A percentile compares a stretch with the other conserved stretches of the same genome.
Evolutionary conservation across 2,329 filamentous ascomycete genomes (phyloP).

Genomic region (Phyllosticta citribraziliensis): DNA sequence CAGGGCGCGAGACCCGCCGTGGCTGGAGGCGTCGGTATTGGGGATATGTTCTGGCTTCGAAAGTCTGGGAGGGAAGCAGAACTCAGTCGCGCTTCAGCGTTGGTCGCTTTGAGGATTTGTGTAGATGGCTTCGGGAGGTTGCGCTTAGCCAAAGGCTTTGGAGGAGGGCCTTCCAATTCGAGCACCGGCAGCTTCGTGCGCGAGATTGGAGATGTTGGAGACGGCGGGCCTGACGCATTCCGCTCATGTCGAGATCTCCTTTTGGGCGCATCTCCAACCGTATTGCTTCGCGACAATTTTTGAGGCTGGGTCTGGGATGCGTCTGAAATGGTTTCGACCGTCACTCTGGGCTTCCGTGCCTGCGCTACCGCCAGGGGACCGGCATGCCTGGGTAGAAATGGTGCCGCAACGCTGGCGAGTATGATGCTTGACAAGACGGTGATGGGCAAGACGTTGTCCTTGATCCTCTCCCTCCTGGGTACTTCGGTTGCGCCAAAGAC

Average conservation of each 20-base stretch:
- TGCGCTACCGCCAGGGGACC: conserved; percentile 75
- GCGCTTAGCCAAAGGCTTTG: conserved; percentile 17
- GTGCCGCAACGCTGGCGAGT: conserved; percentile 64
- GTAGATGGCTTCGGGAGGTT: conserved; percentile 23
- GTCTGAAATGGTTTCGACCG: conserved; percentile 53
- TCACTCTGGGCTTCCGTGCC: conserved; percentile 61
- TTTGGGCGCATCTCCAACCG: conserved; percentile 38
- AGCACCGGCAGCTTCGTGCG: conserved; percentile 11
- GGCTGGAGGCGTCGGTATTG: conserved; percentile 28
- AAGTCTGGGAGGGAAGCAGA: conserved; percentile 58
- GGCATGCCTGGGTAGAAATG: conserved; percentile 65
- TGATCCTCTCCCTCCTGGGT: conserved; percentile 62
- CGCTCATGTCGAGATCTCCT: conserved; percentile 21
- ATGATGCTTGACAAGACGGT: conserved; percentile 74
- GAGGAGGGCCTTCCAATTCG: conserved; percentile 21
- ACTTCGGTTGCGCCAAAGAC: conserved; percentile 70
- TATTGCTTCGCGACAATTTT: conserved; percentile 59
- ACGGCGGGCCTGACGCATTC: conserved; percentile 18
- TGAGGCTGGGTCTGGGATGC: conserved; percentile 41
- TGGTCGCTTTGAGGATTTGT: conserved; percentile 38
- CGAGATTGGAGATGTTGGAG: conserved; percentile 13
- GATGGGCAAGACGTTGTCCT: conserved; percentile 70
- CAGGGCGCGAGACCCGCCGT: conserved; percentile 30
- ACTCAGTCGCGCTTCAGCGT: conserved; percentile 53
- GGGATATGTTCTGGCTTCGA: conserved; percentile 40